Evolutionary conservation across 2,329 filamentous ascomycete species (phyloP).

Genomic region (Clonostachys byssicola): DNA sequence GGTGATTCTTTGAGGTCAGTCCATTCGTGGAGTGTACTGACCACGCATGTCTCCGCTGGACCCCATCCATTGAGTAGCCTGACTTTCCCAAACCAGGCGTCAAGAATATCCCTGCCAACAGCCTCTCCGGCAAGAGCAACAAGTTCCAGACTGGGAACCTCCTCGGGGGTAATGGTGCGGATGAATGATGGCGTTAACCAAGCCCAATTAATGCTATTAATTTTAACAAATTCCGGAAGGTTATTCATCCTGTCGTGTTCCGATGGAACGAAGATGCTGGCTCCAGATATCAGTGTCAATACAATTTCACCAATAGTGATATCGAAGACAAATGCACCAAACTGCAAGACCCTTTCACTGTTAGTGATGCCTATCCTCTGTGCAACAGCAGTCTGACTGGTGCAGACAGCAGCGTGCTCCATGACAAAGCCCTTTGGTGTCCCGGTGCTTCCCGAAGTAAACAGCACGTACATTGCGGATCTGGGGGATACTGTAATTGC

Average conservation of each 20-base stretch:
- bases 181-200: constrained; percentile 1
- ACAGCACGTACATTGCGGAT: constrained; percentile 5
- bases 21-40: constrained; percentile 3
- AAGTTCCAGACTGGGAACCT: constrained; percentile 1
- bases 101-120: constrained; percentile 2
- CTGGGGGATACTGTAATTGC: neutral
- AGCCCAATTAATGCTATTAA: constrained; percentile 2
- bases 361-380: neutral
- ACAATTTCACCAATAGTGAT: constrained; percentile 5
- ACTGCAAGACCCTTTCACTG: constrained; percentile 4
- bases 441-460: constrained; percentile 11
- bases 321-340: constrained; percentile 8
- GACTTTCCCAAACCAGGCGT: constrained; percentile 4
- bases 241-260: constrained; percentile 7
- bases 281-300: constrained; percentile 1
- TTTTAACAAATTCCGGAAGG: constrained; percentile 2
- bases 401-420: constrained; percentile 5
- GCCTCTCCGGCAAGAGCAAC: constrained; percentile 5
- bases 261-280: constrained; percentile 5
- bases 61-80: constrained; percentile 5
- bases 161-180: neutral
- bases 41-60: constrained; percentile 4
- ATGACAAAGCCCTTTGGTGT: constrained; percentile 11
- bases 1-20: neutral
- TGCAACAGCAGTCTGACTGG: neutral